phyloP scores from a whole-genome alignment of 129 eudicot genomes.

The Tagetes patula region DNA sequence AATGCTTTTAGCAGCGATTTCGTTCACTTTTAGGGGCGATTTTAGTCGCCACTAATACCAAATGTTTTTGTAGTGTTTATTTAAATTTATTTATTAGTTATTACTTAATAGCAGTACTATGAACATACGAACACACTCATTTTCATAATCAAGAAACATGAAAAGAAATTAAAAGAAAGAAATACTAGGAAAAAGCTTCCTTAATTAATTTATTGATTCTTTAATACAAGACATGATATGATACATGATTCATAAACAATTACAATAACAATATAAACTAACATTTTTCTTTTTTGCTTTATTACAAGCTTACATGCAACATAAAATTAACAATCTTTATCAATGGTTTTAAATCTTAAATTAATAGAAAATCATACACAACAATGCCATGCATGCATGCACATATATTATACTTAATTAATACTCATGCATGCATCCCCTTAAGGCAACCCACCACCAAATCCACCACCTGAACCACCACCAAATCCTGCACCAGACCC shows the following conservation, averaged over 20 bases:
- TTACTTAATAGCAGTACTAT: too few species aligned
- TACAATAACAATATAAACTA: neutral
- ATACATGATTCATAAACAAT: neutral
- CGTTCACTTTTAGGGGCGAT: too few species aligned
- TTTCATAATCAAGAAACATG: too few species aligned
- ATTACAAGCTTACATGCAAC: neutral
- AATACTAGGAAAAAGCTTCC: too few species aligned
- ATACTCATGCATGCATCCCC: conserved; percentile 14
- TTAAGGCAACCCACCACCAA: conserved; percentile 39
- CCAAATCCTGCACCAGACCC: conserved; percentile 38
- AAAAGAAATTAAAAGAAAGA: too few species aligned
- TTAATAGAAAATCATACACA: neutral
- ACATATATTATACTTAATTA: neutral
- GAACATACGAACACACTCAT: neutral
- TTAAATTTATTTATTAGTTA: neutral
- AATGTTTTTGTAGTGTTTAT: too few species aligned
- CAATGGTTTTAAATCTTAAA: conserved; percentile 5
- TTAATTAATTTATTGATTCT: too few species aligned
- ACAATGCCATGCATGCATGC: neutral
- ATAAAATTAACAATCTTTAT: conserved; percentile 14
- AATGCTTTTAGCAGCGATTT: too few species aligned
- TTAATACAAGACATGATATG: neutral
- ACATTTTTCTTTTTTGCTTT: neutral
- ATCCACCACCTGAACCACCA: conserved; percentile 38
- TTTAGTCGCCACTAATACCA: too few species aligned